Conservation (phyloP, 352 stramenopile species). For the Pythium angustatum region DNA sequence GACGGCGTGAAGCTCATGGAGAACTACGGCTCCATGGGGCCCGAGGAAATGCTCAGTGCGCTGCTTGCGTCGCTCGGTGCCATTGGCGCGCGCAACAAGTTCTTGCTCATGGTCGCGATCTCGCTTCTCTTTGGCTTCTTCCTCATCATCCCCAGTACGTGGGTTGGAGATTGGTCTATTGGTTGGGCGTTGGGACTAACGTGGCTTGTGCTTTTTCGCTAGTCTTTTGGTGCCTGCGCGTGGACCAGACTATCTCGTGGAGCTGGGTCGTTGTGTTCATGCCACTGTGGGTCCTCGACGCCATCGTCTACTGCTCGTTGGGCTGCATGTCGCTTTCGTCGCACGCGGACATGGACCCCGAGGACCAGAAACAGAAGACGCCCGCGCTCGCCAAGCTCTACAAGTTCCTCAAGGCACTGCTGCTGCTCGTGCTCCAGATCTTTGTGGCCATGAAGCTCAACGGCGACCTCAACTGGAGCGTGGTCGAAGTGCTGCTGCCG, state of each 20-base stretch:
- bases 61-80: conserved; percentile 77
- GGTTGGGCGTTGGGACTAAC: not conserved
- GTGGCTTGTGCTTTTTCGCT: conserved; percentile 15
- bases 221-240: conserved; percentile 86
- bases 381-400: conserved; percentile 71
- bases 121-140: conserved; percentile 82
- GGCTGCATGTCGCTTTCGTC: conserved; percentile 56
- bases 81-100: conserved; percentile 67
- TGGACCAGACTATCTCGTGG: conserved; percentile 74
- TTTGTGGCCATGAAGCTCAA: conserved; percentile 86
- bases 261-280: conserved; percentile 82
- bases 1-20: conserved; percentile 90
- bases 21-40: conserved; percentile 82
- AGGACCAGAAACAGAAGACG: conserved; percentile 53
- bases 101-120: conserved; percentile 66
- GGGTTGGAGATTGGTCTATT: not conserved
- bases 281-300: conserved; percentile 77
- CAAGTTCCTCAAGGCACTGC: conserved; percentile 76
- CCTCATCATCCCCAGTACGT: conserved; percentile 81
- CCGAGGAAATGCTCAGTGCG: conserved; percentile 67
- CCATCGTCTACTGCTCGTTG: conserved; percentile 76
- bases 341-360: conserved; percentile 50
- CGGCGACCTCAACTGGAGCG: conserved; percentile 57
- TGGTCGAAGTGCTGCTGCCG: conserved; percentile 66
- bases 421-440: conserved; percentile 78